Evolutionary conservation across 345 rosid species (phyloP), one percentile per base, ranked within the genome.

Genomic region (Brassica juncea): DNA sequence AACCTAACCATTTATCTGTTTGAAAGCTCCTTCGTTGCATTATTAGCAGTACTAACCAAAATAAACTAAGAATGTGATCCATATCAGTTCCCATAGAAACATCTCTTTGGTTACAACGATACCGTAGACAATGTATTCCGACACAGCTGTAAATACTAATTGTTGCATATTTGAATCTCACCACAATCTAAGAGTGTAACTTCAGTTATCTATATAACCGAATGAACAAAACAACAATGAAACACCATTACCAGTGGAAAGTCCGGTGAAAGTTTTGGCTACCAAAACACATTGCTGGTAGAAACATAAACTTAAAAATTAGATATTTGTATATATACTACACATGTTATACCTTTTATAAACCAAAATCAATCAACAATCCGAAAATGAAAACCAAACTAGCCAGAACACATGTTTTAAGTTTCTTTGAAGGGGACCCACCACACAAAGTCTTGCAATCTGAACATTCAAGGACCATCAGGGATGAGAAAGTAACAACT

Each of bases 1-100:
- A 77, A 77, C 76, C 81, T 64, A 71, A 71, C 71, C 71, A 25
- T 23, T 67, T 66, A 49, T 39, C 69, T 35, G 15, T 47, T 47
- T 47, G 15, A 47, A 47, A 47, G 54, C 15, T 47, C 54, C 54
- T 12, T 5, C 54, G 14, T 47, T 47, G 54, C 54, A 12, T 47
- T 47, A 47, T 4, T 14, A 47, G 54, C 54, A 47, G 54, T 47
- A 47, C 54, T 47, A 47, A 47, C 15, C 54, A 12, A 47, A 44
- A 44, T 4, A 10, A 42, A 11, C n/a, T 42, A 44, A 47, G 6
- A 47, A 47, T 47, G 16, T 47, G 2, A 15, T 49, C 55, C 15
- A 14, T 14, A 49, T 49, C 59, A 54, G 4, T 23, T 55, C 60
- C 27, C 60, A 55, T 4, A 16, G 11, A 19, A 55, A 55, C 60